Conservation (phyloP, 345 rosid genomes). For the Populus tremula region DNA sequence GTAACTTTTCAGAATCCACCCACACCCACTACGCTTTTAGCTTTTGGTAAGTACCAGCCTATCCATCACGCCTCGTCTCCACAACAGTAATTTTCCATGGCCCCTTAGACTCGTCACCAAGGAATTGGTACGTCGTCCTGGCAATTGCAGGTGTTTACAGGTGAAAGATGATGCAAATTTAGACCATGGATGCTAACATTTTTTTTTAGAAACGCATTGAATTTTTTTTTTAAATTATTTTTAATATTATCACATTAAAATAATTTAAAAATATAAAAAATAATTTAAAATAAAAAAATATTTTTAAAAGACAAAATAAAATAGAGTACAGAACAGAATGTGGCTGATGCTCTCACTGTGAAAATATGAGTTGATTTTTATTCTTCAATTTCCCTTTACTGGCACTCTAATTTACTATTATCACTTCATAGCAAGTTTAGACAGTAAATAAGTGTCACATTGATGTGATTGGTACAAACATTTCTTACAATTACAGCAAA, state of each 20-base stretch:
- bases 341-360: not conserved
- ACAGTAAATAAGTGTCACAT: not conserved
- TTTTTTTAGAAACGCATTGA: too few relatives aligned
- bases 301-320: too few relatives aligned
- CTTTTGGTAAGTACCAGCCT: slow-evolving; percentile 15
- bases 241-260: too few relatives aligned
- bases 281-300: too few relatives aligned
- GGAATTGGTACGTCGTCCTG: not conserved
- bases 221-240: too few relatives aligned
- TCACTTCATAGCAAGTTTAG: not conserved
- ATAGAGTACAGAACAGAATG: not conserved
- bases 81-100: not conserved
- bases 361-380: too few relatives aligned
- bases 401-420: not conserved
- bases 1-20: slow-evolving; percentile 55
- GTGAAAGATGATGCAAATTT: too few relatives aligned
- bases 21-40: slow-evolving; percentile 9
- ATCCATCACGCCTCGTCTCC: slow-evolving; percentile 17
- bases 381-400: not conserved
- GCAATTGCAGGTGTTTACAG: not conserved
- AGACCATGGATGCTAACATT: too few relatives aligned
- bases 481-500: not conserved
- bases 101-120: not conserved
- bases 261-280: too few relatives aligned
- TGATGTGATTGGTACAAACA: not conserved